Evolutionary conservation across 495 filamentous ascomycete genomes (phyloP), one percentile per base, ranked within the genome.

Genomic region (Penicillium cinerascens): DNA sequence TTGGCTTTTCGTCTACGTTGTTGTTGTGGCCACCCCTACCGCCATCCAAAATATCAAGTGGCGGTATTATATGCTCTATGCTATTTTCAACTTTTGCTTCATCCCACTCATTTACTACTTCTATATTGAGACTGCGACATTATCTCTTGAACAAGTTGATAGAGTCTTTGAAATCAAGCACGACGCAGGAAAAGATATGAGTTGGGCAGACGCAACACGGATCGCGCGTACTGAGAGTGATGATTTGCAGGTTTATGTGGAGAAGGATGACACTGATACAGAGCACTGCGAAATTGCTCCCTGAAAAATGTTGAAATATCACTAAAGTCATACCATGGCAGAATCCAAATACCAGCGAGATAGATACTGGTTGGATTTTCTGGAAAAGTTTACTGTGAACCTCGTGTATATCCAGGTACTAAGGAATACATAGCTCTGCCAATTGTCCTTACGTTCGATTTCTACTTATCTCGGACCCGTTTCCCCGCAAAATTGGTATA

Each of bases 1-100:
- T 48, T 72, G 63, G 67, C 21, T 58, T 3, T 47, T 47, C 36
- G 54, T 57, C 16, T 64, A 63, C 46, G 48, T 68, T 6, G 58
- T 73, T 38, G 72, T 73, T 20, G 21, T 61, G 29, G 60, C 60
- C 21, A 76, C 71, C 6, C 71, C 70, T 4, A 60, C 55, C 23
- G 60, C 35, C 22, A 65, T 69, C 18, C 48, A 60, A 20, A 47
- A 55, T 43, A 59, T 71, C 26, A 54, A 54, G 4, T 74, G 68
- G 68, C 51, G 56, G 11, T 62, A 55, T 18, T 74, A 69, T 38
- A 42, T 73, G 18, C 39, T 74, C 40, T 73, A 58, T 27, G 63
- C 63, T 10, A 52, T 71, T 13, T 49, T 67, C 38, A 70, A 73
- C 46, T 49, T 58, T n/a, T 21, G 38, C 9, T 71, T 67, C 44